Evolutionary conservation across 176 grass and related monocot species (phyloP).

Genomic region (Poa pratensis): DNA sequence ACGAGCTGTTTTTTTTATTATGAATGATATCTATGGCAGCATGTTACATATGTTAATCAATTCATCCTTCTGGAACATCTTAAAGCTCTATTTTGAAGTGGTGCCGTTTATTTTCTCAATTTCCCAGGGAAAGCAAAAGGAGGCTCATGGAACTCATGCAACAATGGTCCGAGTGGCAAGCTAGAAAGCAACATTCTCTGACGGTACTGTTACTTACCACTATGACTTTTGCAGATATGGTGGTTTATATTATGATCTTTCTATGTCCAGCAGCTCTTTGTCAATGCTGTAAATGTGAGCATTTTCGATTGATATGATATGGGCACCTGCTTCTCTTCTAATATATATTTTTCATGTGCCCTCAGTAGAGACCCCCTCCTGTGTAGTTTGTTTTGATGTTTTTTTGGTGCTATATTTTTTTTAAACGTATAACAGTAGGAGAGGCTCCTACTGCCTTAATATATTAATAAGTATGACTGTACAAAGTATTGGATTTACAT

Average conservation of each 20-base stretch:
- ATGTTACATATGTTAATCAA: slow-evolving; percentile 3
- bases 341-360: neutral
- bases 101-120: slow-evolving; percentile 32
- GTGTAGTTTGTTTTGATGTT: neutral
- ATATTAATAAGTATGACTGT: too few relatives aligned
- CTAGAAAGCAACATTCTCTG: slow-evolving; percentile 37
- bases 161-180: slow-evolving; percentile 89
- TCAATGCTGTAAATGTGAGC: neutral
- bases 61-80: slow-evolving; percentile 10
- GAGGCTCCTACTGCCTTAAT: too few relatives aligned
- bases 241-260: slow-evolving; percentile 9
- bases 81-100: slow-evolving; percentile 9
- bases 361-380: neutral
- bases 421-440: too few relatives aligned
- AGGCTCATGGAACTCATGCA: slow-evolving; percentile 87
- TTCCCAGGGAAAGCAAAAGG: slow-evolving; percentile 78
- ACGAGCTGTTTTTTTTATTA: slow-evolving; percentile 9
- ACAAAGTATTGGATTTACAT: too few relatives aligned
- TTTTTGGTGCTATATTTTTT: neutral
- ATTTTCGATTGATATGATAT: neutral
- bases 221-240: neutral
- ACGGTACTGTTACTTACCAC: slow-evolving; percentile 35
- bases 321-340: neutral
- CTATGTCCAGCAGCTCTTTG: slow-evolving; percentile 9
- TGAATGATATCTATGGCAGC: neutral